phyloP scores from a whole-genome alignment of 2,329 filamentous ascomycete species.

The Colletotrichum godetiae region DNA sequence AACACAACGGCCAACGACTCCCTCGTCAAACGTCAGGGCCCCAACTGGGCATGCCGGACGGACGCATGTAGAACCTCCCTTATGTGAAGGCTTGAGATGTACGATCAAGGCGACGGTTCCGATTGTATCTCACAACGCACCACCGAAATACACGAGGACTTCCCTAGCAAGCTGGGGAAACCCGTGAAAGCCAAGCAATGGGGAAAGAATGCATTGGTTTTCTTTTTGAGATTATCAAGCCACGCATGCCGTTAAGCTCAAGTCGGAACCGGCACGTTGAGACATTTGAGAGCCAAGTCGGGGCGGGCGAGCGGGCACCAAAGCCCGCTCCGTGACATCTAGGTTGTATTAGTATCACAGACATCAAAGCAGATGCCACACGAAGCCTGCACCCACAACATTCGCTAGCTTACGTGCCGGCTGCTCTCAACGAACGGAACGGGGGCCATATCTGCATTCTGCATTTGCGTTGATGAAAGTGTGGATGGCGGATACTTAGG shows the following conservation, averaged over 20 bases:
- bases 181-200: background rate
- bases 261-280: background rate
- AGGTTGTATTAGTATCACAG: background rate
- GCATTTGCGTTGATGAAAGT: background rate
- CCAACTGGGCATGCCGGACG: background rate
- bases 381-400: background rate
- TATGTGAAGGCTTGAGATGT: background rate
- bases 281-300: background rate
- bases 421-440: background rate
- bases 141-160: background rate
- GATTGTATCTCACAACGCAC: background rate
- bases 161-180: background rate
- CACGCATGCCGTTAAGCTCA: background rate
- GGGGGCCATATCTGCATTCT: background rate
- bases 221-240: background rate
- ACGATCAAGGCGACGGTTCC: background rate
- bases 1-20: background rate
- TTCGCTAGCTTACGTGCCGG: background rate
- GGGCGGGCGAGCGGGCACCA: background rate
- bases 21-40: background rate
- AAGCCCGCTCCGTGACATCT: background rate
- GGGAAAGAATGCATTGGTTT: background rate
- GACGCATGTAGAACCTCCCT: background rate
- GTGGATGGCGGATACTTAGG: background rate
- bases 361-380: background rate